phyloP scores from a whole-genome alignment of 352 stramenopile species.

The Phytophthora lateralis region DNA sequence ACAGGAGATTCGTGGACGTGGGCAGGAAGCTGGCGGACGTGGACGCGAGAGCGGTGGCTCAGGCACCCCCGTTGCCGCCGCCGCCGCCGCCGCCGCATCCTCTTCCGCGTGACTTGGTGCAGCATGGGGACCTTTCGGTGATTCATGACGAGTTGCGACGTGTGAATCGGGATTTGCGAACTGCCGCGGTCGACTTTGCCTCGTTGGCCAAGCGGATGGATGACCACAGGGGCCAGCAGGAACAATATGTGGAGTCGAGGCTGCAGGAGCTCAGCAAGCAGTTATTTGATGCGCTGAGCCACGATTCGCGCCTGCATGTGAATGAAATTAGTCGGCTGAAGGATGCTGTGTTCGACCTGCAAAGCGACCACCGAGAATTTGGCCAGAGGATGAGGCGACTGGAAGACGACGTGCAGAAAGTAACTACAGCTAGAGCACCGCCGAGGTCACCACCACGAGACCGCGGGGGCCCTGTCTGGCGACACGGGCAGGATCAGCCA shows the following conservation, averaged over 20 bases:
- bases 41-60: slow-evolving; percentile 4
- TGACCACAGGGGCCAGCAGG: slow-evolving; percentile 22
- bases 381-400: slow-evolving; percentile 32
- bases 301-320: slow-evolving; percentile 48
- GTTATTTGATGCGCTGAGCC: slow-evolving; percentile 47
- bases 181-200: slow-evolving; percentile 40
- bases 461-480: slow-evolving; percentile 11
- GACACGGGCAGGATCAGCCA: slow-evolving; percentile 1
- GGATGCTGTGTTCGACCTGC: slow-evolving; percentile 53
- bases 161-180: slow-evolving; percentile 32
- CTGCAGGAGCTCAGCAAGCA: slow-evolving; percentile 43
- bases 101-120: slow-evolving; percentile 24
- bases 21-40: slow-evolving; percentile 14
- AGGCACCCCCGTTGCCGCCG: not conserved
- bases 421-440: slow-evolving; percentile 1
- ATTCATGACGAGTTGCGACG: slow-evolving; percentile 33
- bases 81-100: not conserved
- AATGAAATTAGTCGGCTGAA: slow-evolving; percentile 55
- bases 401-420: slow-evolving; percentile 35
- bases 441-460: slow-evolving; percentile 20
- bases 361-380: slow-evolving; percentile 39
- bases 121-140: slow-evolving; percentile 14
- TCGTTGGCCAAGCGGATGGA: slow-evolving; percentile 36
- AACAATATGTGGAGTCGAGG: slow-evolving; percentile 35
- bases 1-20: slow-evolving; percentile 11